Evolutionary conservation across 2,329 filamentous ascomycete genomes (phyloP).

Genomic region (Colletotrichum scovillei): DNA sequence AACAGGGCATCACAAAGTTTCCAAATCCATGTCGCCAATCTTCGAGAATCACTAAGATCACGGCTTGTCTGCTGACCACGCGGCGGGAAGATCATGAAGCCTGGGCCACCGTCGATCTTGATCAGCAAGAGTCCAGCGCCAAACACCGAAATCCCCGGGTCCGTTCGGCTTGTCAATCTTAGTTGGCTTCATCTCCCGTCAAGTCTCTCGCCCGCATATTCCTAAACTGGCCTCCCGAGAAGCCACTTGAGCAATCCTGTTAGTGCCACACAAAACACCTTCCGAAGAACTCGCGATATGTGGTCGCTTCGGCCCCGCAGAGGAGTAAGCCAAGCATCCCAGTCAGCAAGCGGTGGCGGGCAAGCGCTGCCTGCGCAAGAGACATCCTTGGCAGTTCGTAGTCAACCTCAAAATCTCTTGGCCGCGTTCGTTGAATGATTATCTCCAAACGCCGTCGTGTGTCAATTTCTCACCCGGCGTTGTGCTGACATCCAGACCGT

Average conservation of each 20-base stretch:
- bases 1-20: neutral
- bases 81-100: conserved; percentile 19
- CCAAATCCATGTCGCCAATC: conserved; percentile 7
- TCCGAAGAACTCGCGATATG: no score
- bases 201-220: neutral
- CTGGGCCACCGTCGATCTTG: conserved; percentile 21
- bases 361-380: neutral
- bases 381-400: neutral
- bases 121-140: neutral
- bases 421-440: conserved; percentile 9
- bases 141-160: conserved; percentile 9
- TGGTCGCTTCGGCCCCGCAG: neutral
- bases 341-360: neutral
- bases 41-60: neutral
- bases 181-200: conserved; percentile 10
- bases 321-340: neutral
- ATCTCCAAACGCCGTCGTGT: neutral
- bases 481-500: neutral
- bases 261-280: neutral
- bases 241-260: neutral
- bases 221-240: neutral
- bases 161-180: conserved; percentile 17
- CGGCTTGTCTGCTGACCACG: conserved; percentile 15
- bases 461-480: neutral
- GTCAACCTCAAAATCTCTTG: neutral